Evolutionary conservation across 192 early-diverging fungal genomes (phyloP).

Genomic region (Mortierella antarctica): DNA sequence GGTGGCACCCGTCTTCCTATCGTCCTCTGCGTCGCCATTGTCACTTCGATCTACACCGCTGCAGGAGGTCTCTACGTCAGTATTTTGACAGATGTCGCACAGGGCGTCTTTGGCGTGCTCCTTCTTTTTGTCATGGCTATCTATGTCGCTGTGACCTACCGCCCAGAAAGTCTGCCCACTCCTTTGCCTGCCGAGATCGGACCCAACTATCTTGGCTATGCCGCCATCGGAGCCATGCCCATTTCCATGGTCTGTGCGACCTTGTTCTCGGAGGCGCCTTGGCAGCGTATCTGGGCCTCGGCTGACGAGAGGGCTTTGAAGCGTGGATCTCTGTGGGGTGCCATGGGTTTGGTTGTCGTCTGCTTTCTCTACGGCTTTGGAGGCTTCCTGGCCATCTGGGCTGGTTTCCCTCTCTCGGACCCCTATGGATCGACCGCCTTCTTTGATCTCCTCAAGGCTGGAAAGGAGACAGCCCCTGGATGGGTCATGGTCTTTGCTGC

Average conservation of each 20-base stretch:
- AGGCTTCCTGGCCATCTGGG: slow-evolving; percentile 75
- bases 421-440: slow-evolving; percentile 68
- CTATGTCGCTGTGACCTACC: slow-evolving; percentile 64
- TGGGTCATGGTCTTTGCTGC: slow-evolving; percentile 72
- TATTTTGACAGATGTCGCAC: slow-evolving; percentile 72
- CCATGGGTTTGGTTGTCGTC: slow-evolving; percentile 64
- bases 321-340: slow-evolving; percentile 65
- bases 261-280: slow-evolving; percentile 77
- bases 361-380: slow-evolving; percentile 69
- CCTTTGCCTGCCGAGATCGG: slow-evolving; percentile 63
- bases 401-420: slow-evolving; percentile 58
- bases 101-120: slow-evolving; percentile 65
- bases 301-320: slow-evolving; percentile 69
- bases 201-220: slow-evolving; percentile 74
- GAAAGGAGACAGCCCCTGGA: slow-evolving; percentile 42
- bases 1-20: slow-evolving; percentile 66
- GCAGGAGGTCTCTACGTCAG: slow-evolving; percentile 76
- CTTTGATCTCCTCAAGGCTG: slow-evolving; percentile 71
- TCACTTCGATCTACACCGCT: slow-evolving; percentile 76
- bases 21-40: slow-evolving; percentile 66
- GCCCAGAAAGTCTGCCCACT: slow-evolving; percentile 56
- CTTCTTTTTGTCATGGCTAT: slow-evolving; percentile 65
- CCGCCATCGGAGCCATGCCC: slow-evolving; percentile 70
- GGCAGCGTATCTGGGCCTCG: slow-evolving; percentile 82
- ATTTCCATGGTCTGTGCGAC: slow-evolving; percentile 70